Percentiles rank a stretch among this genome's conserved stretches.
Conservation (phyloP, 176 grass and related monocot species). For the Rhynchospora breviuscula region DNA sequence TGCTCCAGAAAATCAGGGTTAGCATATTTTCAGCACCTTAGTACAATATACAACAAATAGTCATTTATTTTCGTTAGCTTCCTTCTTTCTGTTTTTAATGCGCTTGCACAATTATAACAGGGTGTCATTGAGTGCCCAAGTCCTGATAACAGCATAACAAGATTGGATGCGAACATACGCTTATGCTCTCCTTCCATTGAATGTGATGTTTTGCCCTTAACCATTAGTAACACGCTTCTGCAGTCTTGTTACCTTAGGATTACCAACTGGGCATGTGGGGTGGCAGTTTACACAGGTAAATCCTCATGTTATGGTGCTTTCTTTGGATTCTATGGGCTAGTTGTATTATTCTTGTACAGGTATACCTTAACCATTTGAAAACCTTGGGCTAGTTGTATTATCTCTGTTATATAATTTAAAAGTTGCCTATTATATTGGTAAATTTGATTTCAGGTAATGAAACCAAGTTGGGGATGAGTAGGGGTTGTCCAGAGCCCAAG, state of each 20-base stretch:
- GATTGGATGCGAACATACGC: conserved; percentile 86
- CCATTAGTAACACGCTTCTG: conserved; percentile 83
- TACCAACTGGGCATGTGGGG: conserved; percentile 92
- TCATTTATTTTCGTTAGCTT: conserved; percentile 25
- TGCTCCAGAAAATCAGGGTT: conserved; percentile 62
- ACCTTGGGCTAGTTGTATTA: neutral
- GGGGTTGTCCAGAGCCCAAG: conserved; percentile 67
- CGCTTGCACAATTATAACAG: conserved; percentile 36
- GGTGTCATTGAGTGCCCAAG: conserved; percentile 81
- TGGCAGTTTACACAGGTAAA: conserved; percentile 92
- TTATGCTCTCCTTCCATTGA: conserved; percentile 59
- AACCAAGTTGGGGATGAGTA: conserved; percentile 91
- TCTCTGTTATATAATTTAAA: neutral
- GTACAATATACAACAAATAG: neutral
- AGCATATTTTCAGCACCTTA: conserved; percentile 23
- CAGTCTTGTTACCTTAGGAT: conserved; percentile 86
- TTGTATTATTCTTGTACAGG: too few species aligned
- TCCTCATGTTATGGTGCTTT: neutral
- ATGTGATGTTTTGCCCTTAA: conserved; percentile 70
- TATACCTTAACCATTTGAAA: neutral
- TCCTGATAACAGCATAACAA: conserved; percentile 86
- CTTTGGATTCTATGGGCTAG: neutral
- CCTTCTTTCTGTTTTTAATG: conserved; percentile 21
- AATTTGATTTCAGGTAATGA: conserved; percentile 59
- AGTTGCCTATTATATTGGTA: neutral